Conservation (phyloP, 2,329 filamentous ascomycete species). For the Dactylonectria estremocensis region DNA sequence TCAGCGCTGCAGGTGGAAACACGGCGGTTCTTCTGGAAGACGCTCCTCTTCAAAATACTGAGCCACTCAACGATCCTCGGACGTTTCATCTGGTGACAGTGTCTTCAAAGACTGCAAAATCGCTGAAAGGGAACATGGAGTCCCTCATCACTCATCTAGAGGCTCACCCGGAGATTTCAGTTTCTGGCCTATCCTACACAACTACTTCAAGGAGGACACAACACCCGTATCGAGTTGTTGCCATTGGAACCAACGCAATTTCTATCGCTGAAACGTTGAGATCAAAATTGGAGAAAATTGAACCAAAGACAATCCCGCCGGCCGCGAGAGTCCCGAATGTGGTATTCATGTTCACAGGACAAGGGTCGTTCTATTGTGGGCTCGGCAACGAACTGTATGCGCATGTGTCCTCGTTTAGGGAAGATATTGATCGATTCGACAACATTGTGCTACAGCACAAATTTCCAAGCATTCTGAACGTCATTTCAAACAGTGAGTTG, state of each 20-base stretch:
- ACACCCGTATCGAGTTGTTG: conserved; percentile 69
- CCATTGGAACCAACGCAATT: conserved; percentile 51
- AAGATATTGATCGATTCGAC: conserved; percentile 53
- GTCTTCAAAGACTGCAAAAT: conserved; percentile 68
- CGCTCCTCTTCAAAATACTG: conserved; percentile 64
- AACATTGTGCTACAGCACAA: conserved; percentile 50
- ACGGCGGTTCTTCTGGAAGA: conserved; percentile 78
- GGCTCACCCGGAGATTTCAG: conserved; percentile 62
- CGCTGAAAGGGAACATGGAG: conserved; percentile 73
- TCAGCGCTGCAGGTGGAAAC: conserved; percentile 80
- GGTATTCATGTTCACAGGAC: conserved; percentile 63
- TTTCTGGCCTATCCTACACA: conserved; percentile 76
- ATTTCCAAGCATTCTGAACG: conserved; percentile 56
- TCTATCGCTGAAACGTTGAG: conserved; percentile 30
- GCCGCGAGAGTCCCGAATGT: conserved; percentile 45
- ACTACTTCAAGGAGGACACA: conserved; percentile 77
- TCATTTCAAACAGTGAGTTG: conserved; percentile 61
- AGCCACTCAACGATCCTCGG: conserved; percentile 65
- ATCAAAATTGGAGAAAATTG: conserved; percentile 26
- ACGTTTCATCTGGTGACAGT: conserved; percentile 71
- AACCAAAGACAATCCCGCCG: conserved; percentile 36
- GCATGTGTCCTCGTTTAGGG: conserved; percentile 50
- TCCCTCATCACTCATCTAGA: conserved; percentile 69
- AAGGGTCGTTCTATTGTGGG: conserved; percentile 56
- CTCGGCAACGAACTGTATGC: conserved; percentile 55